Evolutionary conservation across 768 basidiomycete genomes (phyloP).

Genomic region (Amanita jacksonii): DNA sequence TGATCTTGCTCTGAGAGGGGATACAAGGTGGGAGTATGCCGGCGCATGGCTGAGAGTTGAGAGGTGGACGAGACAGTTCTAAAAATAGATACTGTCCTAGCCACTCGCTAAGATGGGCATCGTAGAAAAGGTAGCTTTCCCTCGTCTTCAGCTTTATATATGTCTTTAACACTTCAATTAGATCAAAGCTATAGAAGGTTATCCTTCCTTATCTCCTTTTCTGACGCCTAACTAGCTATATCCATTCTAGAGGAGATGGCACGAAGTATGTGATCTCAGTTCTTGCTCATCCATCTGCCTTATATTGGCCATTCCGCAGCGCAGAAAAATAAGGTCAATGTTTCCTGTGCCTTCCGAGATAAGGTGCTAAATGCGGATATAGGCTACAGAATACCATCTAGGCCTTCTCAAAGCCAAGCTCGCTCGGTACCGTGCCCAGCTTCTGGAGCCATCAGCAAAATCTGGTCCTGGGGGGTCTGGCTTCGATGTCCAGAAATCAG

Average conservation of each 20-base stretch:
- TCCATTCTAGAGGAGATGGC: constrained; percentile 82
- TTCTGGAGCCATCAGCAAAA: constrained; percentile 86
- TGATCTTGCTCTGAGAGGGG: constrained; percentile 41
- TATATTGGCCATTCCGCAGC: constrained; percentile 32
- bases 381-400: constrained; percentile 93
- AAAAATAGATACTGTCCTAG: constrained; percentile 13
- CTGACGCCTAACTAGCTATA: not conserved
- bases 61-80: not conserved
- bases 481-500: constrained; percentile 75
- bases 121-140: constrained; percentile 72
- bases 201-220: constrained; percentile 17
- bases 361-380: constrained; percentile 16
- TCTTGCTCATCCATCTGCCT: constrained; percentile 1
- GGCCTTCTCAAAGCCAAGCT: constrained; percentile 92
- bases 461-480: constrained; percentile 73
- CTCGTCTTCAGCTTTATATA: not conserved
- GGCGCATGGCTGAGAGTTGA: constrained; percentile 27
- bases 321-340: constrained; percentile 86
- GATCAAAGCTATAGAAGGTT: constrained; percentile 96
- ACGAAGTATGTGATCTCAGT: constrained; percentile 56
- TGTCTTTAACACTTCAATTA: constrained; percentile 20
- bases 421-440: constrained; percentile 88
- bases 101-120: constrained; percentile 62
- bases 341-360: constrained; percentile 3
- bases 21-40: constrained; percentile 63